These are phyloP conservation scores for Pseudocercospora musae DNA, from an alignment of 2,329 filamentous ascomycete genomes.

Conservation along the genomic window DNA sequence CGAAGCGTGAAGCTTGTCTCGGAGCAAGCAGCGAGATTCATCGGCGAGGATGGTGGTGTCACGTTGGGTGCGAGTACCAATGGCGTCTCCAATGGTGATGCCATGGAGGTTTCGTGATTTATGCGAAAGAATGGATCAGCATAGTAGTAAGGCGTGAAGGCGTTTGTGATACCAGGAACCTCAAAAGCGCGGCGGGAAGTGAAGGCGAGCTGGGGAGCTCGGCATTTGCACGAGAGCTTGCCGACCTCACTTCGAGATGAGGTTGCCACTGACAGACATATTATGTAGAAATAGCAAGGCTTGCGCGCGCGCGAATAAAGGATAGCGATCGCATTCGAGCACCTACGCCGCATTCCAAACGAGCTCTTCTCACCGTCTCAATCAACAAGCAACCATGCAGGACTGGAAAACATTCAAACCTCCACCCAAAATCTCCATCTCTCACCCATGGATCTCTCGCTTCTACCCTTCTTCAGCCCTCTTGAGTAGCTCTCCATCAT, in stretches of 20 bases:
- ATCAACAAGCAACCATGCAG: background rate
- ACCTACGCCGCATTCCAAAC: background rate
- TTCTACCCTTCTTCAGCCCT: constrained; percentile 11
- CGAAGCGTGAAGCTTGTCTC: constrained; percentile 87
- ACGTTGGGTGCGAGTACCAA: constrained; percentile 58
- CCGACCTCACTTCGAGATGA: constrained; percentile 9
- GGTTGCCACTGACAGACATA: background rate
- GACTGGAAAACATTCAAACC: background rate
- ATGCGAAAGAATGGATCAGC: background rate
- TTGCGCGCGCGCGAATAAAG: background rate
- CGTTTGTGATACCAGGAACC: constrained; percentile 3
- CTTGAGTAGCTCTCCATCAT: background rate
- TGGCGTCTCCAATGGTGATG: constrained; percentile 33
- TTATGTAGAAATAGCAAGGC: background rate
- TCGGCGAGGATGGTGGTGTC: constrained; percentile 79
- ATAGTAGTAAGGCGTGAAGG: constrained; percentile 20
- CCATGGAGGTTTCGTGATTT: constrained; percentile 64
- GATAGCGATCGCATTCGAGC: background rate
- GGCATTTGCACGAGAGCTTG: constrained; percentile 4
- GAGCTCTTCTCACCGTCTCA: background rate
- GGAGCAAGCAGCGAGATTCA: constrained; percentile 88
- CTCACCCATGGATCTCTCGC: constrained; percentile 17
- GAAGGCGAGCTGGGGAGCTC: constrained; percentile 2
- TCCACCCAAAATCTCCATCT: constrained; percentile 3
- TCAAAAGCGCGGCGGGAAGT: background rate